Conservation (phyloP, 345 rosid genomes). For the Boechera stricta region DNA sequence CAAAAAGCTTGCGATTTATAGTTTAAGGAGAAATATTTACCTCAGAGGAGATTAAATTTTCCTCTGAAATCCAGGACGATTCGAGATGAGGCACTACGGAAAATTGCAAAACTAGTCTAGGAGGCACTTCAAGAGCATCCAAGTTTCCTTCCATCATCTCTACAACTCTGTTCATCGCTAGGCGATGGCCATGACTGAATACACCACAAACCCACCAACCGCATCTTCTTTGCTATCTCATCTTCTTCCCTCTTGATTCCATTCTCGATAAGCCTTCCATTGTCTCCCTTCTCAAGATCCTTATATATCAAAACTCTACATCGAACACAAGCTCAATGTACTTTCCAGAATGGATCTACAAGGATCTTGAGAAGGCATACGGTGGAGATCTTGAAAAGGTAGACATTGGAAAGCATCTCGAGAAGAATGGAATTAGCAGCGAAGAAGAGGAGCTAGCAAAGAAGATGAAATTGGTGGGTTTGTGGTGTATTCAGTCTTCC, state of each 20-base stretch:
- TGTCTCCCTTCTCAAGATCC: conserved; percentile 36
- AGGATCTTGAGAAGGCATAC: neutral
- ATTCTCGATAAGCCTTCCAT: neutral
- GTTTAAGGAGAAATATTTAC: neutral
- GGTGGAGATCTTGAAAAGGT: too few species aligned
- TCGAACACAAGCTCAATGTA: neutral
- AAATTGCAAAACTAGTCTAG: conserved; percentile 29
- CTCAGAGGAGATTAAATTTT: neutral
- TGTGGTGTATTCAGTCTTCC: neutral
- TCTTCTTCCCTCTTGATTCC: conserved; percentile 25
- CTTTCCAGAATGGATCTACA: neutral
- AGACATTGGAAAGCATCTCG: too few species aligned
- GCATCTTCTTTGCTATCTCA: conserved; percentile 42
- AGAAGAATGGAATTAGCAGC: neutral
- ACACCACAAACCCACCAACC: conserved; percentile 46
- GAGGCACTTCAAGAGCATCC: conserved; percentile 34
- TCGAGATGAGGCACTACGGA: neutral
- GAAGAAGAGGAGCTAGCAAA: neutral
- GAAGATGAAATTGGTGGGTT: neutral
- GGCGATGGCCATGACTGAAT: conserved; percentile 48
- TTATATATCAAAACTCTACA: conserved; percentile 24
- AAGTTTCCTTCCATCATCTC: conserved; percentile 48
- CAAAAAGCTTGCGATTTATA: neutral
- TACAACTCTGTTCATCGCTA: conserved; percentile 41
- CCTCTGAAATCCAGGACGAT: conserved; percentile 1